Evolutionary conservation across 352 stramenopile species (phyloP).

Genomic region (Globisporangium cystogenes): DNA sequence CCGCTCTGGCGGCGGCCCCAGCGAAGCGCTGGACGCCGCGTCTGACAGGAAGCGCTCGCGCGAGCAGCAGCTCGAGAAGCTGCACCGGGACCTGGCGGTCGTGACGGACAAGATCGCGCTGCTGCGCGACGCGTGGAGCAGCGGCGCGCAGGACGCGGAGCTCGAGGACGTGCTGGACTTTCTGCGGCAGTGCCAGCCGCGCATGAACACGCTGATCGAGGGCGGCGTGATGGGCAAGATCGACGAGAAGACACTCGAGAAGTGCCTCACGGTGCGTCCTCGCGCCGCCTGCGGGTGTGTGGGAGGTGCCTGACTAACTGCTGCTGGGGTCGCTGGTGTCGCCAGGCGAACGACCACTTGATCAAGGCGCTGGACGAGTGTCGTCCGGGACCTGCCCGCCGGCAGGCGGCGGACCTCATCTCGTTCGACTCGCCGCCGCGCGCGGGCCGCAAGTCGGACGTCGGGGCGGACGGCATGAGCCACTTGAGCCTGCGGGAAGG

Average conservation of each 20-base stretch:
- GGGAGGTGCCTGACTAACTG: background rate
- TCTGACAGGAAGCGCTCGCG: conserved; percentile 17
- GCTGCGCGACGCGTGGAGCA: conserved; percentile 33
- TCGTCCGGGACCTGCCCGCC: conserved; percentile 11
- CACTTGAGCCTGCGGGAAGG: conserved; percentile 25
- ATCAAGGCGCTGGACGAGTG: conserved; percentile 74
- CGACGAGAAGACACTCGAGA: conserved; percentile 70
- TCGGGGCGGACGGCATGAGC: conserved; percentile 16
- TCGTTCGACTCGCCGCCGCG: conserved; percentile 52
- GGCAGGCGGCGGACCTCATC: conserved; percentile 37
- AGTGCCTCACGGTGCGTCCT: conserved; percentile 68
- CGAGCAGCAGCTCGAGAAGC: conserved; percentile 66
- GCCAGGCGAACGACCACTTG: conserved; percentile 75
- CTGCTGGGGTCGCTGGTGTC: background rate
- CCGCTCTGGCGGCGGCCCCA: background rate
- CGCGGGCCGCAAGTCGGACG: conserved; percentile 16
- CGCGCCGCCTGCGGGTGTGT: too few relatives aligned
- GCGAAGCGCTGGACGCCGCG: background rate
- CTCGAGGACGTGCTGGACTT: conserved; percentile 78
- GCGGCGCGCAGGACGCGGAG: conserved; percentile 26
- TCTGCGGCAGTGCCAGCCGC: conserved; percentile 73
- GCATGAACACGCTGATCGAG: conserved; percentile 88
- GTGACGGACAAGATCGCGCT: conserved; percentile 68
- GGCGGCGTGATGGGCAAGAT: conserved; percentile 82
- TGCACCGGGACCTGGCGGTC: conserved; percentile 58